These are phyloP conservation scores for Copromyces sp. DNA, from an alignment of 495 filamentous ascomycete genomes.

Conservation along the genomic window DNA sequence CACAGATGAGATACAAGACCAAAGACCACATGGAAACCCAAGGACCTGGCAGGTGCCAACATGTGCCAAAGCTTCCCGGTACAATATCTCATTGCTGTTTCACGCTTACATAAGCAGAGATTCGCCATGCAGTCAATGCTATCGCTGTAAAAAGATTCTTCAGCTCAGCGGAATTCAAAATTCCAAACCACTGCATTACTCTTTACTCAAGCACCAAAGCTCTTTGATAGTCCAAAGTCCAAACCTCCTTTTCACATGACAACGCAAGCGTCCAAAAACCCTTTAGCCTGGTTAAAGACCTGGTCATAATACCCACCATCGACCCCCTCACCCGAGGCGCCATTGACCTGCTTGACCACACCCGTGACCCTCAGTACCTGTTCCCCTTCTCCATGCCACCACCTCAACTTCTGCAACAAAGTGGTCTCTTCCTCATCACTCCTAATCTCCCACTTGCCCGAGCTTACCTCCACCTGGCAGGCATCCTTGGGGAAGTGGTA, in stretches of 20 bases:
- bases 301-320: slow-evolving; percentile 40
- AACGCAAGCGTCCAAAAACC: slow-evolving; percentile 27
- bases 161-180: background rate
- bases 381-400: slow-evolving; percentile 84
- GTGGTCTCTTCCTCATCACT: slow-evolving; percentile 54
- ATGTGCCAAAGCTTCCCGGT: background rate
- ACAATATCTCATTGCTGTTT: background rate
- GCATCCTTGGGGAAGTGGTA: slow-evolving; percentile 80
- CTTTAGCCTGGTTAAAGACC: slow-evolving; percentile 22
- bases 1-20: too few species aligned
- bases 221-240: too few species aligned
- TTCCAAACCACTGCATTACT: background rate
- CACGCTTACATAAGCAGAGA: background rate
- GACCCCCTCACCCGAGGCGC: slow-evolving; percentile 16
- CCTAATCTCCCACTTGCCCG: slow-evolving; percentile 82
- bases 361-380: slow-evolving; percentile 74
- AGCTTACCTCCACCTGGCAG: slow-evolving; percentile 61
- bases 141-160: background rate
- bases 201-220: background rate
- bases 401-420: slow-evolving; percentile 64
- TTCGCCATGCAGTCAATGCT: background rate
- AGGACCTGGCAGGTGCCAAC: too few species aligned
- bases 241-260: slow-evolving; percentile 27
- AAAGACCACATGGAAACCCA: too few species aligned
- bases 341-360: slow-evolving; percentile 41